Base-by-base conservation (phyloP, 1,284 basidiomycete species). In the Ceratobasidium sp. region DNA sequence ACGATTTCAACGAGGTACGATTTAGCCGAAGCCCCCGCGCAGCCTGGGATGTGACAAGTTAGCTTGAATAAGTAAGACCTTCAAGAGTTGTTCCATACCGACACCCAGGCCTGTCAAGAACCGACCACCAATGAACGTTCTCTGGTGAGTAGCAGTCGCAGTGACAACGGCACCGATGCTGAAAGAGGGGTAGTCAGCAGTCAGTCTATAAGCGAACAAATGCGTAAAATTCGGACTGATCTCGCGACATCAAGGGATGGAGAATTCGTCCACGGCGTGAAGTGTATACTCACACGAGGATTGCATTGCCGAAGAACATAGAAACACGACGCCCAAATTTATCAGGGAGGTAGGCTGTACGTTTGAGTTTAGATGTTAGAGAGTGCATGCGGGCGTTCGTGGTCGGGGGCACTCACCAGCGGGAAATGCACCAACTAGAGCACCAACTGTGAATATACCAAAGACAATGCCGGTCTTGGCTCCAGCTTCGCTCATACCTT, bases 1-100 rank as follows among this genome's bases (percentile, higher is more conserved):
- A 85, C 82, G 74, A 88, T 82, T 77, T 88, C 87, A 4, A 85
- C 84, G 16, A 87, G 79, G 76, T 85, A 87, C 2, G 84, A 84
- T 77, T 86, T 87, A 3, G 85, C 85, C 1, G 83, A 83, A 23
- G 83, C 80, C 54, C 82, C 82, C 30, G 86, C 86, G 66, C 83
- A 83, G 2, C 81, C 80, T 52, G 82, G 21, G 23, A 41, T 21
- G 23, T 38, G 76, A 77, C 58, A 78, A 70, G 59, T 77, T 78
- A 67, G 46, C n/a, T 26, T n/a, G 49, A 21, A 7, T 13, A 38
- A 7, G 38, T n/a, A 6, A 69, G 6, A 18, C 11, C 16, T 41
- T 4, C 82, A 52, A 21, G 30, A 61, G 8, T 49, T 63, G 14
- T 63, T 43, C 18, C 52, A 11, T 52, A 69, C 50, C 43, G 13